Percentiles rank a stretch among this genome's conserved stretches.
Conservation (phyloP, 306 rosid genomes). For the Dryas drummondii region DNA sequence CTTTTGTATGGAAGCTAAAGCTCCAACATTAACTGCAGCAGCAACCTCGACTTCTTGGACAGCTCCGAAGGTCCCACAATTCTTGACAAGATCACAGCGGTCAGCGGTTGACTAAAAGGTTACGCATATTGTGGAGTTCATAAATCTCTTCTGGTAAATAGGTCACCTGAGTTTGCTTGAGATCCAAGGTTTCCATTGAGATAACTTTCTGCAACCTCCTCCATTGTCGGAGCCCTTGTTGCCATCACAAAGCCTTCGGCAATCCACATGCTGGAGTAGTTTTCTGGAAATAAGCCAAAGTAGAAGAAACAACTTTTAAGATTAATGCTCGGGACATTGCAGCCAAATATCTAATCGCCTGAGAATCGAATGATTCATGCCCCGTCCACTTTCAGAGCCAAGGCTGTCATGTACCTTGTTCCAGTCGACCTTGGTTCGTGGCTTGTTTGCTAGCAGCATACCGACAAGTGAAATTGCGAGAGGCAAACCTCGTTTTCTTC, state of each 20-base stretch:
- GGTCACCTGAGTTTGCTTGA: slow-evolving; percentile 17
- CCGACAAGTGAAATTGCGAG: slow-evolving; percentile 2
- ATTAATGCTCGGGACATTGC: slow-evolving; percentile 2
- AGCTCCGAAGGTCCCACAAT: background rate
- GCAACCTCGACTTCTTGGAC: background rate
- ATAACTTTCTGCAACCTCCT: background rate
- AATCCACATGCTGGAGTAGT: slow-evolving; percentile 6
- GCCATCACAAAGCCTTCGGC: slow-evolving; percentile 8
- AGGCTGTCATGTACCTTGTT: background rate
- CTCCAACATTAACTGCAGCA: background rate
- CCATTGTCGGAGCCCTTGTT: background rate
- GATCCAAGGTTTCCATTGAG: slow-evolving; percentile 24
- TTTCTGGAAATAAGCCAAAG: slow-evolving; percentile 1
- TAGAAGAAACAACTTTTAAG: slow-evolving; percentile 8
- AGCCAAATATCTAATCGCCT: background rate
- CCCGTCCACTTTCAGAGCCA: background rate
- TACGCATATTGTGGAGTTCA: slow-evolving; percentile 2
- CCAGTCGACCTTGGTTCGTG: background rate
- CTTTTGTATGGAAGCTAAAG: slow-evolving; percentile 14
- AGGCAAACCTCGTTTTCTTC: background rate
- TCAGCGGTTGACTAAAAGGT: slow-evolving; percentile 15
- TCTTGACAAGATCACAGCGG: background rate
- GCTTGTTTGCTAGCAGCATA: background rate
- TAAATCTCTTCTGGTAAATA: background rate
- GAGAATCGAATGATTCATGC: background rate